Base-by-base conservation (phyloP, 164 flowering plant genomes). In the Tetracentron sinense region DNA sequence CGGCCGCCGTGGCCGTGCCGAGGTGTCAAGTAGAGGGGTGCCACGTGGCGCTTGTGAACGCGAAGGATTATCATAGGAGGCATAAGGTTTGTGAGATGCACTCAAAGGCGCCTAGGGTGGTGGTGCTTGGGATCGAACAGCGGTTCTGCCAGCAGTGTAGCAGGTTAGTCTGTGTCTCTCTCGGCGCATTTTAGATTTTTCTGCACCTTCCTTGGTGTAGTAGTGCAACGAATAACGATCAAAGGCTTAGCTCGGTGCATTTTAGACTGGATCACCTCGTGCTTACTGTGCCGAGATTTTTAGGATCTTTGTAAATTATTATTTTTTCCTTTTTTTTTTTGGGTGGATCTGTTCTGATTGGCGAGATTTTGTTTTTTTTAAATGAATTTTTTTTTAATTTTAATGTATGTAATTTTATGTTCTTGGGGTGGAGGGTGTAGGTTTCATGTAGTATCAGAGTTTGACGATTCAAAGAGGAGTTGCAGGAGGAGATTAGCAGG, bases 141-240 rank as follows among this genome's bases (percentile, higher is more conserved):
- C 69, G 94, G 14, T 88, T 88, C 71, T 88, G 95, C 68, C 95
- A 88, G 63, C 95, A 88, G 75, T 88, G 91, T 49, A 88, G 95
- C 76, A 82, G 91, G 95, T 88, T 38, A 30, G 17, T 42, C 48
- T n/a, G 0, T 38, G 15, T 8, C 4, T 5, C 54, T 22, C 26
- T 3, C 54, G n/a, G 47, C 28, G 60, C 47, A 33, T 57, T 35
- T 35, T 20, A 57, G 47, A 17, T 8, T 16, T 4, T 38, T 3
- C 44, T 4, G 14, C 44, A 16, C n/a, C n/a, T n/a, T n/a, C n/a
- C n/a, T n/a, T n/a, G n/a, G n/a, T n/a, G n/a, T n/a, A n/a, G n/a
- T n/a, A n/a, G n/a, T n/a, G n/a, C n/a, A n/a, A n/a, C n/a, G n/a
- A n/a, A n/a, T n/a, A n/a, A n/a, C n/a, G n/a, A n/a, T n/a, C n/a